A percentile compares a stretch with the other conserved stretches of the same genome.
Evolutionary conservation across 2,329 filamentous ascomycete genomes (phyloP).

Genomic region (Pseudogymnoascus sp.): DNA sequence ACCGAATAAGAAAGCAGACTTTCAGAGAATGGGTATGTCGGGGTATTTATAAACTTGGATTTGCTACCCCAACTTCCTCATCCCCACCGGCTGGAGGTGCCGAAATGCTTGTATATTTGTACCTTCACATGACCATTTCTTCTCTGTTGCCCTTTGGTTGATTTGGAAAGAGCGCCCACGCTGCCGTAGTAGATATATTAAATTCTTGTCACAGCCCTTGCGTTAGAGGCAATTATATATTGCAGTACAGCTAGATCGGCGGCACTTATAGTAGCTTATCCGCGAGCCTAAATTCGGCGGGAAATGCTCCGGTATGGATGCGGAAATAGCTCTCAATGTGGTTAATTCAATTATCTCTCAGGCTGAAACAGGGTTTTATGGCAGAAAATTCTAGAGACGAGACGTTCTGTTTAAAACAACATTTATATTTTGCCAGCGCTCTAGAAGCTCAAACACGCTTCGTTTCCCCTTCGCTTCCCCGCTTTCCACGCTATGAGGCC

Average conservation of each 20-base stretch:
- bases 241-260: not conserved
- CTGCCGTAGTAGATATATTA: conserved; percentile 23
- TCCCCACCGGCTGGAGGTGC: conserved; percentile 16
- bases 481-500: not conserved
- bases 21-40: conserved; percentile 15
- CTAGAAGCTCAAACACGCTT: not conserved
- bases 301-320: not conserved
- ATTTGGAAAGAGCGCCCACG: conserved; percentile 21
- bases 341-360: not conserved
- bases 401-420: not conserved
- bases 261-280: conserved; percentile 1
- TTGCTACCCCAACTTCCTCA: conserved; percentile 15
- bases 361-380: not conserved
- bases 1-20: conserved; percentile 11
- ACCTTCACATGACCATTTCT: conserved; percentile 12
- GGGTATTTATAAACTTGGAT: conserved; percentile 24
- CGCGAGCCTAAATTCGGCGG: conserved; percentile 1
- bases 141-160: conserved; percentile 5
- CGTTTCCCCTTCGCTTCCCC: not conserved
- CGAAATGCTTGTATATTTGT: conserved; percentile 14
- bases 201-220: conserved; percentile 12
- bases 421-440: not conserved
- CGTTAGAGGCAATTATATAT: conserved; percentile 1
- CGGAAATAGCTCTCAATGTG: not conserved
- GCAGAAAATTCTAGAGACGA: not conserved